Evolutionary conservation across 1,139 yeast genomes (phyloP), one percentile per base, ranked within the genome.

Genomic region (Pichia sp.): DNA sequence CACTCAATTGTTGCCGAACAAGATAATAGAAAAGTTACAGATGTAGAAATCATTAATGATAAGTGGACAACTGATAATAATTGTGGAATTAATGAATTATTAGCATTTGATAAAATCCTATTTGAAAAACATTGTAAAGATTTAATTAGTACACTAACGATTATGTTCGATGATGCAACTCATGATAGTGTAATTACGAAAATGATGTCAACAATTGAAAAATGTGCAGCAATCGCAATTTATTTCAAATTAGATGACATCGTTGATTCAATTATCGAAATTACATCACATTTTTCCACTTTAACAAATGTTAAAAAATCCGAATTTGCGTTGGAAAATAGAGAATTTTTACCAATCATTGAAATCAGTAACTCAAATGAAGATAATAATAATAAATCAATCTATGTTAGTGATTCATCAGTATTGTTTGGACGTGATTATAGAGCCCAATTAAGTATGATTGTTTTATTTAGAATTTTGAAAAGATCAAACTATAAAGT

Each of bases 121-220:
- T 93, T 91, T 65, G 80, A 77, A 49, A 73, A 76, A 19, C 73
- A 80, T 28, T 85, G 87, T 62, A 76, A 75, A 47, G 78, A 79
- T 18, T 72, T 93, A 19, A 77, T 88, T 19, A 78, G 83, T 14
- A 84, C 96, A 0, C 71, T 91, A 38, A 75, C 90, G 46, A 79
- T 77, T 49, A 89, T 93, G 29, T 93, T 89, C 69, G 83, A 84
- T 34, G 88, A 88, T 49, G 96, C 99, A 0, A 75, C 87, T 1
- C 98, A 93, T 66, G 98, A 93, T 67, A 88, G 89, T 50, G 81
- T 95, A 13, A 84, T 90, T 51, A 84, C 95, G 0, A 78, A 95
- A 52, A 86, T 95, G 68, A 84, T 95, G 75, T 80, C 95, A 0
- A 87, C 91, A 1, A 77, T 93, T 58, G 97, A 91, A 63, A 90